Evolutionary conservation across 805 yeast species (phyloP), one percentile per base, ranked within the genome.

Genomic region (Hyphopichia homilentoma): DNA sequence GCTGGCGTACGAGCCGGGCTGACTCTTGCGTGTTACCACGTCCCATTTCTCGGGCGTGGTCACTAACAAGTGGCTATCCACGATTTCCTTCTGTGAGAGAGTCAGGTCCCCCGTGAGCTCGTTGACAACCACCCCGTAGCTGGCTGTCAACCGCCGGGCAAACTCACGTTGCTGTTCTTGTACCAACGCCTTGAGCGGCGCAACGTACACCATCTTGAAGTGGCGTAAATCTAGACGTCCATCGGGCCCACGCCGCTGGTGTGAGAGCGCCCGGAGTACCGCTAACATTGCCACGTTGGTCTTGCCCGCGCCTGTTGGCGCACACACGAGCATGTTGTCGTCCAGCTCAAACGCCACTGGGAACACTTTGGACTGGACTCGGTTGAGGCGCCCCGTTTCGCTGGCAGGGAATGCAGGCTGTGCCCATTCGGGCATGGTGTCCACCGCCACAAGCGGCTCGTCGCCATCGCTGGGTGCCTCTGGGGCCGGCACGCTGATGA

Each of bases 41-140:
- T 93, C 97, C 97, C 97, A 90, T 51, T 89, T 90, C 52, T 93
- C 98, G 0, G 97, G 97, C 0, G 98, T 90, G 0, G 96, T 85
- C 1, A 90, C 94, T 30, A 90, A 62, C 4, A 90, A 59, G 46
- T 90, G 96, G 0, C 96, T 83, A 27, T 79, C 79, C 2, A 72
- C 57, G 19, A 90, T 79, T 53, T 90, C 94, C 39, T 75, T 78
- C 45, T 76, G 80, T 2, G 88, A 79, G 37, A 90, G 59, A 32
- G 79, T 77, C 7, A 87, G 75, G 48, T 90, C 98, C 50, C 97
- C 98, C 2, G 97, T 87, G 35, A 90, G 67, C 57, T 90, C 97
- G 30, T 78, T 80, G 2, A 89, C 97, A 5, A 59, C 71, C 4
- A 87, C 63, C 1, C 88, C 93, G 39, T 73, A 77, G 6, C 71